Evolutionary conservation across 1,284 basidiomycete genomes (phyloP).

Genomic region (Sanghuangporus weigelae): DNA sequence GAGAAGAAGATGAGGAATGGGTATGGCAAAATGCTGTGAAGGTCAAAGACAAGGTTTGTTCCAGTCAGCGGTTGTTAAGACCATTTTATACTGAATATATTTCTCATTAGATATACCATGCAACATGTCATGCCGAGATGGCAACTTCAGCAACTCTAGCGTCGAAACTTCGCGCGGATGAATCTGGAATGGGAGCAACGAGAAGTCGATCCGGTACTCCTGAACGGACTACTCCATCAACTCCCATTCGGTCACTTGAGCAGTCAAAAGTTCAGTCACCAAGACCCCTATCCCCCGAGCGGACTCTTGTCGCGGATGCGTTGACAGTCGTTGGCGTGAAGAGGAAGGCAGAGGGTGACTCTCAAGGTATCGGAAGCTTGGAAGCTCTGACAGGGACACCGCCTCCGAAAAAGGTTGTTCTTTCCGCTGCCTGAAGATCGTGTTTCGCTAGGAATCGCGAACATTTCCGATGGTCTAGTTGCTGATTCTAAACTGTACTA

Average conservation of each 20-base stretch:
- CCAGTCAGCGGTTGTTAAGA: slow-evolving; percentile 10
- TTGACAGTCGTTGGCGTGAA: slow-evolving; percentile 22
- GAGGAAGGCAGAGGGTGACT: slow-evolving; percentile 27
- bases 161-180: slow-evolving; percentile 50
- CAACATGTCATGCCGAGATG: slow-evolving; percentile 83
- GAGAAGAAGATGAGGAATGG: slow-evolving; percentile 98
- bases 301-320: slow-evolving; percentile 1
- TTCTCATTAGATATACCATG: slow-evolving; percentile 71
- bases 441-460: background rate
- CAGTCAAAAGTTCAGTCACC: background rate
- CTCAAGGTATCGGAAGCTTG: background rate
- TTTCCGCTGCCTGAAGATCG: slow-evolving; percentile 5
- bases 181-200: slow-evolving; percentile 26
- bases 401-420: slow-evolving; percentile 21
- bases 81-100: background rate
- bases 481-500: background rate
- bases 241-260: slow-evolving; percentile 17
- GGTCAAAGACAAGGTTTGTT: slow-evolving; percentile 74
- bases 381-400: slow-evolving; percentile 19
- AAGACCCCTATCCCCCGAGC: slow-evolving; percentile 20
- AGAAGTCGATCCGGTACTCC: slow-evolving; percentile 67
- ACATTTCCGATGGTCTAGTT: background rate
- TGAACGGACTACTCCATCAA: slow-evolving; percentile 37
- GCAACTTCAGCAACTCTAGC: slow-evolving; percentile 57
- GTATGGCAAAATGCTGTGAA: slow-evolving; percentile 91